Evolutionary conservation across 2,329 filamentous ascomycete genomes (phyloP).

Genomic region (Exophiala phaeomuriformis): DNA sequence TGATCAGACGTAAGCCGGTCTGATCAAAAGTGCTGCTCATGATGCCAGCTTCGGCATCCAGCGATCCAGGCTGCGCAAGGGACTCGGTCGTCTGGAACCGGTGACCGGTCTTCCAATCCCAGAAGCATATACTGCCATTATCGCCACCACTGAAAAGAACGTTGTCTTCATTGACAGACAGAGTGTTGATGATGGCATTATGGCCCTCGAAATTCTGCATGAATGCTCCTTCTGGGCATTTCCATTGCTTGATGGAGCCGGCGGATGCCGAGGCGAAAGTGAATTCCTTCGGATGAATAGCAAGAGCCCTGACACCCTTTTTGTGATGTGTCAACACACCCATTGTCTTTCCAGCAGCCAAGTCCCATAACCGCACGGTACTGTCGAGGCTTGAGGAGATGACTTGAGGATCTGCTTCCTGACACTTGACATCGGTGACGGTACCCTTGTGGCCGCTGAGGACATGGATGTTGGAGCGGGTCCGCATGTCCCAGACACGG

Average conservation of each 20-base stretch:
- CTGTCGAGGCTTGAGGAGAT: slow-evolving; percentile 89
- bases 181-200: slow-evolving; percentile 90
- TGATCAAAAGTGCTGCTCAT: slow-evolving; percentile 91
- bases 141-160: slow-evolving; percentile 92
- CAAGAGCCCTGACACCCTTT: slow-evolving; percentile 81
- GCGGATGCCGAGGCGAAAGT: slow-evolving; percentile 92
- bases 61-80: slow-evolving; percentile 83
- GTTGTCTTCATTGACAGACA: slow-evolving; percentile 90
- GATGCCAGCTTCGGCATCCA: slow-evolving; percentile 89
- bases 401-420: slow-evolving; percentile 93
- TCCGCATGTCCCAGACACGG: slow-evolving; percentile 97
- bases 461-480: slow-evolving; percentile 90
- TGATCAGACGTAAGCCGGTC: slow-evolving; percentile 81
- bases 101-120: slow-evolving; percentile 97
- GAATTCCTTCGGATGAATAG: slow-evolving; percentile 83
- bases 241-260: slow-evolving; percentile 97
- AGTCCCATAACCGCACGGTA: slow-evolving; percentile 87
- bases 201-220: slow-evolving; percentile 99
- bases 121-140: slow-evolving; percentile 94
- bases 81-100: slow-evolving; percentile 85
- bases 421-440: slow-evolving; percentile 79
- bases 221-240: slow-evolving; percentile 93
- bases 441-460: slow-evolving; percentile 85
- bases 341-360: slow-evolving; percentile 94
- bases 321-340: slow-evolving; percentile 96